Evolutionary conservation across 345 rosid genomes (phyloP), one percentile per base, ranked within the genome.

Genomic region (Fremontodendron californicum): DNA sequence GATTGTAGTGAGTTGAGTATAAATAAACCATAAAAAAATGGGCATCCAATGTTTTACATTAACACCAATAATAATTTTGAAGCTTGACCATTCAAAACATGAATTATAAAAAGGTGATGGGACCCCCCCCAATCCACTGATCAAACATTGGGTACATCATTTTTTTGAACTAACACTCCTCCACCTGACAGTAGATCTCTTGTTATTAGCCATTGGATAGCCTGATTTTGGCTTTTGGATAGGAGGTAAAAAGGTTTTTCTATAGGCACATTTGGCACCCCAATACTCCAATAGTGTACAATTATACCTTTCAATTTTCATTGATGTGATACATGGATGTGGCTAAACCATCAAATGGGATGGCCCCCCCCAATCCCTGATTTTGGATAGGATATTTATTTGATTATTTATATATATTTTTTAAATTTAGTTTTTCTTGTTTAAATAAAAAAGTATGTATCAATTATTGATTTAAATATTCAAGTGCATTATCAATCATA

Each of bases 1-100:
- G 48, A 23, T 3, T 43, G 12, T 29, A 60, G 64, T 13, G 2
- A 29, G 16, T 27, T 29, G 16, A 25, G 6, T 33, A 9, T 0
- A 18, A 7, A n/a, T 4, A 66, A 21, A 10, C 15, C 10, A 66
- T 3, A 61, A 62, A 10, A 46, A 62, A 66, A 27, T 42, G 84
- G 18, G 21, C 60, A 82, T 82, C 84, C 84, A 52, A 78, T 82
- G 79, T 51, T 63, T 12, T 9, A 48, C 73, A 75, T 70, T 77
- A 75, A 42, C 43, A 74, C 74, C 68, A 71, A 81, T 69, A 75
- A 65, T n/a, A n/a, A n/a, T n/a, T 73, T 31, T 65, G 72, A 49
- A 67, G 60, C 74, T 82, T 81, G 84, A 82, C 84, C 81, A 45
- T 82, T 82, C 84, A 82, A 82, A 78, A 68, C 37, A 33, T 69